phyloP scores from a whole-genome alignment of 2,329 filamentous ascomycete species.

The Reticulascus tulasneorum region DNA sequence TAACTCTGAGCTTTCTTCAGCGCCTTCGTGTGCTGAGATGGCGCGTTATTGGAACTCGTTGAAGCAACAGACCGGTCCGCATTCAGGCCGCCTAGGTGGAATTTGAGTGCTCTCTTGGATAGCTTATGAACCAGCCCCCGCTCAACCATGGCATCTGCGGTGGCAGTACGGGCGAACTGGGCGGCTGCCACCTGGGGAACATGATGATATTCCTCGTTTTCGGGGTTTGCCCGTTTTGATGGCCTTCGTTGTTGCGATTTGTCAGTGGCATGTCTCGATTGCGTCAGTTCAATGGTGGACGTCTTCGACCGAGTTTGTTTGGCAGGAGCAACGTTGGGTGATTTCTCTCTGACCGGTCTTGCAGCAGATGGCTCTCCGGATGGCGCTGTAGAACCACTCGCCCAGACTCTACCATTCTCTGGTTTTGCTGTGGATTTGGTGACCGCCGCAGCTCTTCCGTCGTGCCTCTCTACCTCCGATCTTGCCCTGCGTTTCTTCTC shows the following conservation, averaged over 20 bases:
- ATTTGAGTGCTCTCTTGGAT: slow-evolving; percentile 37
- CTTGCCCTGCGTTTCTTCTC: slow-evolving; percentile 28
- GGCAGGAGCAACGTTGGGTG: too few relatives aligned
- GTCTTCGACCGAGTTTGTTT: too few relatives aligned
- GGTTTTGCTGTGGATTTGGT: slow-evolving; percentile 1
- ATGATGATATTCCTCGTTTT: slow-evolving; percentile 37
- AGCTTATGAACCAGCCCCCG: slow-evolving; percentile 35
- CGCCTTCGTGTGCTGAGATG: slow-evolving; percentile 29
- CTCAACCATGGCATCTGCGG: slow-evolving; percentile 35
- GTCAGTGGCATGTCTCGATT: too few relatives aligned
- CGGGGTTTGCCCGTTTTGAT: slow-evolving; percentile 8
- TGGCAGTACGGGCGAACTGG: slow-evolving; percentile 53
- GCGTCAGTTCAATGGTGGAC: too few relatives aligned
- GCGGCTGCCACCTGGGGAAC: slow-evolving; percentile 50
- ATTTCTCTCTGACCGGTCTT: too few relatives aligned
- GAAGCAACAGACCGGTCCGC: too few relatives aligned
- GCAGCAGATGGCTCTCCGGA: too few relatives aligned
- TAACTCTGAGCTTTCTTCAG: slow-evolving; percentile 34
- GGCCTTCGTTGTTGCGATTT: slow-evolving; percentile 14
- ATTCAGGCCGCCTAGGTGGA: slow-evolving; percentile 33
- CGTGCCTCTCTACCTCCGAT: slow-evolving; percentile 18
- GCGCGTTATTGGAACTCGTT: too few relatives aligned
- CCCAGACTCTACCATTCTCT: too few relatives aligned
- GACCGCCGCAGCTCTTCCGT: slow-evolving; percentile 6
- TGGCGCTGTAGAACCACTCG: too few relatives aligned